Base-by-base conservation (phyloP, 2,329 filamentous ascomycete genomes). In the Colletotrichum endophyticum region DNA sequence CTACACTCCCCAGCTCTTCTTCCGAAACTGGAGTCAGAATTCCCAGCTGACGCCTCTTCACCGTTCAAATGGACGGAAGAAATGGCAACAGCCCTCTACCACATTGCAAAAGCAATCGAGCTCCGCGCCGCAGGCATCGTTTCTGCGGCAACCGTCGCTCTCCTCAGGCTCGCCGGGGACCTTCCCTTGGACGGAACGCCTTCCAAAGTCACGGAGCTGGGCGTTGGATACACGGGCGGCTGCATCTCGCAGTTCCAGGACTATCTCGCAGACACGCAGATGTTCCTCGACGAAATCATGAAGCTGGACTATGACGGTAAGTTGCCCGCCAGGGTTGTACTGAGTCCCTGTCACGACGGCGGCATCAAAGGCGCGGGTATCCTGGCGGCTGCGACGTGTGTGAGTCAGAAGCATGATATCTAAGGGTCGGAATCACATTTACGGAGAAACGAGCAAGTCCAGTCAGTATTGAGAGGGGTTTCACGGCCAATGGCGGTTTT, bases 191-290 rank as follows among this genome's bases (percentile, higher is more conserved):
- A 76, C 79, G 16, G 73, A 70, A 36, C 61, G 13, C 15, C 32
- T 16, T 8, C 57, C 82, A 75, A 79, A 36, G 27, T 22, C 25
- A 64, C 86, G 77, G 93, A 95, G 79, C 83, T 96, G 34, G 92
- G 95, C 2, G 93, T 96, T 27, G 95, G 94, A 2, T 96, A 95
- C 81, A 95, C 95, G 0, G 95, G 95, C 36, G 94, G 94, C 8
- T 95, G 94, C 81, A 96, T 96, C 75, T 91, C 92, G n/a, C 92
- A 95, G 80, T 95, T 95, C 80, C 94, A 95, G 64, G 90, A 94
- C 79, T 96, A 95, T 84, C 87, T 95, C 57, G 85, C 87, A 61
- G 93, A 94, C 80, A 95, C 93, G 78, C 94, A 96, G 83, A 81
- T 85, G 16, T 94, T 94, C 81, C 88, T 96, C 66, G 92, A 95